Percentiles rank a stretch among this genome's conserved stretches.
These are phyloP conservation scores for Cladosporium halotolerans DNA, from an alignment of 2,329 filamentous ascomycete species.

Conservation along the genomic window DNA sequence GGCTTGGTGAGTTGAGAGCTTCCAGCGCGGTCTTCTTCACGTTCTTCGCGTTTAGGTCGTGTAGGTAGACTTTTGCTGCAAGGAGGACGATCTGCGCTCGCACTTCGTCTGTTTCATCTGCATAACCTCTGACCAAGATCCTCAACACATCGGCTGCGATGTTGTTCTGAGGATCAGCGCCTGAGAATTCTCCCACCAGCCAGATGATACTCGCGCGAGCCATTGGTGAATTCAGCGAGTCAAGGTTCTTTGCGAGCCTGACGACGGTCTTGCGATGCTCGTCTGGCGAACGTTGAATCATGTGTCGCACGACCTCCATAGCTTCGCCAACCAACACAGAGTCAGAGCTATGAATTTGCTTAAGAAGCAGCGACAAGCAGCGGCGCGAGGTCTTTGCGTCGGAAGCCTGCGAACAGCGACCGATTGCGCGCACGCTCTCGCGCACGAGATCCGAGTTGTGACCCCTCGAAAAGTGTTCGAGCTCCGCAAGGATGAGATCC, in stretches of 20 bases:
- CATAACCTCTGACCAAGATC: slow-evolving; percentile 79
- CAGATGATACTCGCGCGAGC: slow-evolving; percentile 93
- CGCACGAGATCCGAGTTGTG: slow-evolving; percentile 71
- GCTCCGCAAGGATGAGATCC: slow-evolving; percentile 80
- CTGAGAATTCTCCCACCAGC: slow-evolving; percentile 92
- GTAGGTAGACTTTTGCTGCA: slow-evolving; percentile 93
- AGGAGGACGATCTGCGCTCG: slow-evolving; percentile 89
- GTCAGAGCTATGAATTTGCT: slow-evolving; percentile 83
- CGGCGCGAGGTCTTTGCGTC: slow-evolving; percentile 64
- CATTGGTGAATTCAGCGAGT: slow-evolving; percentile 77
- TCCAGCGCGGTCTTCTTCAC: slow-evolving; percentile 29
- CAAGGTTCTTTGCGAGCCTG: slow-evolving; percentile 81
- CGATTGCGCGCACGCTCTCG: slow-evolving; percentile 87
- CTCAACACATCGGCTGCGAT: slow-evolving; percentile 89
- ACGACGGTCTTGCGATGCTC: slow-evolving; percentile 81
- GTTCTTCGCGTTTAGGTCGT: slow-evolving; percentile 65
- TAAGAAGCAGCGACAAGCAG: slow-evolving; percentile 75
- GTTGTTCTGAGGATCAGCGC: slow-evolving; percentile 68
- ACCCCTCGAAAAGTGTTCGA: slow-evolving; percentile 83
- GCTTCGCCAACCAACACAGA: slow-evolving; percentile 86
- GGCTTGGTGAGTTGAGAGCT: slow-evolving; percentile 14
- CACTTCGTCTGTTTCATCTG: slow-evolving; percentile 74
- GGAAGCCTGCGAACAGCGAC: slow-evolving; percentile 74
- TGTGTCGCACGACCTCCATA: slow-evolving; percentile 85
- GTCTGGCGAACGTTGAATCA: slow-evolving; percentile 84